Conservation (phyloP, 2,329 filamentous ascomycete species). For the Fusarium sp. region DNA sequence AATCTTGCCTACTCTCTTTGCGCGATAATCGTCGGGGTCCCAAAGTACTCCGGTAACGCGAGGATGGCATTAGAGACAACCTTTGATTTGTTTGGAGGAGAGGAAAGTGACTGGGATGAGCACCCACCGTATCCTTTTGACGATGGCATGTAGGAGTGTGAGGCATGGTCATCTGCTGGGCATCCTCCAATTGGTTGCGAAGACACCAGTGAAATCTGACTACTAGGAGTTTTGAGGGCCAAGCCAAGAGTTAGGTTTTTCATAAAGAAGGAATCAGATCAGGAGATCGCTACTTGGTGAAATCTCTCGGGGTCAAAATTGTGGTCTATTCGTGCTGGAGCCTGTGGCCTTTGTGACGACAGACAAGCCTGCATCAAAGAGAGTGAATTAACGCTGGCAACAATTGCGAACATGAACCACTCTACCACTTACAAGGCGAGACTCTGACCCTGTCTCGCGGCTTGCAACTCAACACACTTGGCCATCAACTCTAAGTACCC, state of each 20-base stretch:
- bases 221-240: background rate
- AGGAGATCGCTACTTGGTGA: too few relatives aligned
- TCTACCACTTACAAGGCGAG: background rate
- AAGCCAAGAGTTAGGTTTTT: background rate
- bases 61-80: background rate
- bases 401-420: background rate
- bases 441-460: background rate
- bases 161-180: background rate
- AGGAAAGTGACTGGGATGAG: background rate
- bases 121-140: background rate
- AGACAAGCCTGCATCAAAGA: too few relatives aligned
- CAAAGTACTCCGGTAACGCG: background rate
- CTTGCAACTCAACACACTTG: conserved; percentile 22
- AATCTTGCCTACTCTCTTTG: conserved; percentile 1
- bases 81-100: background rate
- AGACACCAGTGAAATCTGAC: background rate
- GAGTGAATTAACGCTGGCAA: too few relatives aligned
- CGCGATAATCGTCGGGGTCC: conserved; percentile 5
- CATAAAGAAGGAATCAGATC: background rate
- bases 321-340: too few relatives aligned
- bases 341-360: too few relatives aligned
- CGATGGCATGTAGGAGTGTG: background rate
- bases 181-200: too few relatives aligned
- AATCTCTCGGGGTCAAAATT: too few relatives aligned
- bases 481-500: conserved; percentile 29